These are phyloP conservation scores for Sarocladium brachiariae DNA, from an alignment of 2,329 filamentous ascomycete genomes.

Conservation along the genomic window DNA sequence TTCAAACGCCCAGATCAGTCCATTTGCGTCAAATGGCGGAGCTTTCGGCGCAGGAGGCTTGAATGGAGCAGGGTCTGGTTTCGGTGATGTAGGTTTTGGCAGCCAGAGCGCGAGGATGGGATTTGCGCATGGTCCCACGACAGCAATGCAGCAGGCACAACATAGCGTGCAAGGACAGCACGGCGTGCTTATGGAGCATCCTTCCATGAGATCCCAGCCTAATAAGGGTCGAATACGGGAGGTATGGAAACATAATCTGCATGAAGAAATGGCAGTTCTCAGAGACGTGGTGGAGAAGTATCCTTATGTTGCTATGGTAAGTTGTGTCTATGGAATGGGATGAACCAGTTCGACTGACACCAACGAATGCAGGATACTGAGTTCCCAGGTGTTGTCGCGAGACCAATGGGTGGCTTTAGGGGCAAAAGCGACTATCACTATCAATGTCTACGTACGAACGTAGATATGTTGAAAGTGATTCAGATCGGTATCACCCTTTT, in stretches of 20 bases:
- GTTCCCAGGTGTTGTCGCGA: constrained; percentile 93
- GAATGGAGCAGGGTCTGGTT: constrained; percentile 50
- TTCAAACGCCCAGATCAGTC: constrained; percentile 60
- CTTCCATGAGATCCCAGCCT: constrained; percentile 38
- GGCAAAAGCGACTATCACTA: constrained; percentile 98
- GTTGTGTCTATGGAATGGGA: constrained; percentile 28
- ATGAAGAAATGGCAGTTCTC: constrained; percentile 82
- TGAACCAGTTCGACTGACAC: too few relatives aligned
- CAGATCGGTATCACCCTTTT: constrained; percentile 94
- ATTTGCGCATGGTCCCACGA: constrained; percentile 59
- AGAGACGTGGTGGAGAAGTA: constrained; percentile 82
- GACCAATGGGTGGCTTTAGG: constrained; percentile 89
- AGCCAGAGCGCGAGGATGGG: constrained; percentile 85
- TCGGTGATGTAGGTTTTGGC: constrained; percentile 65
- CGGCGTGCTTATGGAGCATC: constrained; percentile 34
- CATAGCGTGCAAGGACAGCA: constrained; percentile 38
- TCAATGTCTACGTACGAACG: constrained; percentile 93
- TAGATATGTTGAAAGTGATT: constrained; percentile 95
- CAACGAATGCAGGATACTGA: constrained; percentile 70
- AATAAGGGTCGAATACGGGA: constrained; percentile 86
- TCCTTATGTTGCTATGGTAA: constrained; percentile 95
- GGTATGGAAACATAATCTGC: constrained; percentile 88
- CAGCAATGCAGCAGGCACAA: constrained; percentile 55
- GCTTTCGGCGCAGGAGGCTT: constrained; percentile 51
- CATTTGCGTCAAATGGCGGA: constrained; percentile 53